Evolutionary conservation across 345 rosid species (phyloP).

Genomic region (Iberis pinnata): DNA sequence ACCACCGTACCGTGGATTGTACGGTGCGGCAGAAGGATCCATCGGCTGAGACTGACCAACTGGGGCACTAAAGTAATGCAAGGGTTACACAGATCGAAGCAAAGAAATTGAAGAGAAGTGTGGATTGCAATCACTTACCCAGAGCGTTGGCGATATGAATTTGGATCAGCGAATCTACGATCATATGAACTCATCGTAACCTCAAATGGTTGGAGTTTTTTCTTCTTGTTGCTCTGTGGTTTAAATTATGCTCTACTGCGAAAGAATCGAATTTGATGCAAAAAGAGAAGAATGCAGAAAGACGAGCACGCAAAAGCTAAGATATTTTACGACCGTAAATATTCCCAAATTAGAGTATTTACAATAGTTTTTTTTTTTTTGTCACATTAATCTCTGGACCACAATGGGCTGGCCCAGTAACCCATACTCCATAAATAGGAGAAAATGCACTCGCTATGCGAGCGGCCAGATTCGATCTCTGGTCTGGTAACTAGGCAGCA

Average conservation of each 20-base stretch:
- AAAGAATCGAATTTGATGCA: conserved; percentile 11
- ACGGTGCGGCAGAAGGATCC: conserved; percentile 32
- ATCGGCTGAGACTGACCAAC: conserved; percentile 34
- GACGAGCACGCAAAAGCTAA: neutral
- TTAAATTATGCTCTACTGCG: neutral
- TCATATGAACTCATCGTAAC: conserved; percentile 53
- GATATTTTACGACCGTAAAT: too few species aligned
- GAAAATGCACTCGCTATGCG: too few species aligned
- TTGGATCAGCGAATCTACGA: conserved; percentile 65
- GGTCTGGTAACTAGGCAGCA: too few species aligned
- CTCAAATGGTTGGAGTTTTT: neutral
- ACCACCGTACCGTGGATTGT: conserved; percentile 36
- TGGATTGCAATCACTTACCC: conserved; percentile 38
- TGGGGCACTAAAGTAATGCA: conserved; percentile 40
- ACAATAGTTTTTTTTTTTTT: too few species aligned
- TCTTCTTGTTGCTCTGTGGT: neutral
- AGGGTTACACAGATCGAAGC: neutral
- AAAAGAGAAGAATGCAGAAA: neutral
- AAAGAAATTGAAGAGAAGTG: neutral
- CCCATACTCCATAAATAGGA: too few species aligned
- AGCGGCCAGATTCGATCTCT: too few species aligned
- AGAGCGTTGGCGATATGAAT: conserved; percentile 76
- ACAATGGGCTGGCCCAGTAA: too few species aligned
- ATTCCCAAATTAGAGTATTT: too few species aligned
- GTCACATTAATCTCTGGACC: too few species aligned